Evolutionary conservation across 352 stramenopile species (phyloP).

Genomic region (Globisporangium acanthophoron): DNA sequence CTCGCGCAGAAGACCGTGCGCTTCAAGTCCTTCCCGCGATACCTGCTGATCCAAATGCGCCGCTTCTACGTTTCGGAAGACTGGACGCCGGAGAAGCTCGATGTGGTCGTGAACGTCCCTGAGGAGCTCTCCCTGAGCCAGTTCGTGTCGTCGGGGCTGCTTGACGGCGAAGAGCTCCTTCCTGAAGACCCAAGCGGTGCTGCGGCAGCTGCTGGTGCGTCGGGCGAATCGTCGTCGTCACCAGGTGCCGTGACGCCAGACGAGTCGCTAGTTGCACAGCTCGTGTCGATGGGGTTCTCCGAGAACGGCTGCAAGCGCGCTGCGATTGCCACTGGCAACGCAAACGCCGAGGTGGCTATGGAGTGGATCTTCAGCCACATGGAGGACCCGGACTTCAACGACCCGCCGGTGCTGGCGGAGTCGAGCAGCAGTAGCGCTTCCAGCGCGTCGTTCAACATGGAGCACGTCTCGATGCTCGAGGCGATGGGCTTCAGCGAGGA

Average conservation of each 20-base stretch:
- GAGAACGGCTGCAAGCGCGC: slow-evolving; percentile 97
- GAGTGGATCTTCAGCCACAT: slow-evolving; percentile 99
- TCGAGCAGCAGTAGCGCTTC: slow-evolving; percentile 9
- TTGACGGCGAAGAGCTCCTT: slow-evolving; percentile 84
- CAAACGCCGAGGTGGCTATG: slow-evolving; percentile 92
- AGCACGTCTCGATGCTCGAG: slow-evolving; percentile 55
- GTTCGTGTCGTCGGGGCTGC: slow-evolving; percentile 85
- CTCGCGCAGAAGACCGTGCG: slow-evolving; percentile 75
- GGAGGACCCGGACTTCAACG: slow-evolving; percentile 97
- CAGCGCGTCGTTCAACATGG: slow-evolving; percentile 71
- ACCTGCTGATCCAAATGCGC: slow-evolving; percentile 96
- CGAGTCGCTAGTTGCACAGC: slow-evolving; percentile 88
- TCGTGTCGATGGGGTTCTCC: slow-evolving; percentile 98
- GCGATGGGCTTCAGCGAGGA: slow-evolving; percentile 87
- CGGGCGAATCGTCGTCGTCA: not conserved
- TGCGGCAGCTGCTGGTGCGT: slow-evolving; percentile 12
- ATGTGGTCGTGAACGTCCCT: slow-evolving; percentile 95
- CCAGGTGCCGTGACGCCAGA: slow-evolving; percentile 62
- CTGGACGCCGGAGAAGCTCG: slow-evolving; percentile 97
- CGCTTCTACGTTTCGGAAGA: slow-evolving; percentile 95
- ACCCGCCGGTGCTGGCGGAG: slow-evolving; percentile 46
- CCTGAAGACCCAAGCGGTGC: slow-evolving; percentile 43
- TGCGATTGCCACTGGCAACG: slow-evolving; percentile 89
- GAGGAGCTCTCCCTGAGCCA: slow-evolving; percentile 75
- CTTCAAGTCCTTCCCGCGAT: slow-evolving; percentile 94